Evolutionary conservation across 2,329 filamentous ascomycete genomes (phyloP), one percentile per base, ranked within the genome.

Genomic region (Exophiala mesophila): DNA sequence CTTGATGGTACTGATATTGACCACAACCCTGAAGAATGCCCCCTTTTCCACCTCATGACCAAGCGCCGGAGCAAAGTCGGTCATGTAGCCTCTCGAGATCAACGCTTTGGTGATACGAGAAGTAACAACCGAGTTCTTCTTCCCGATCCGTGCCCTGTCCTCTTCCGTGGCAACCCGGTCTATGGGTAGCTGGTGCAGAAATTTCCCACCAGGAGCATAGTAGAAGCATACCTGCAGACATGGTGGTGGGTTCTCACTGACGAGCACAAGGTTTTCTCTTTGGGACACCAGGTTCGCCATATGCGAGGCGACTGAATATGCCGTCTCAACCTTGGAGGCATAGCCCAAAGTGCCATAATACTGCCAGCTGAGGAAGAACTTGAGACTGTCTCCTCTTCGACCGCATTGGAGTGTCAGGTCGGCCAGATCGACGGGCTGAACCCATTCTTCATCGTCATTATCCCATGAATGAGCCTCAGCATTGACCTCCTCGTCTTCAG

Each of bases 221-320:
- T 95, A 95, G 63, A 97, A 97, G 70, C 90, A 96, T 16, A 97
- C 85, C 67, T 97, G 92, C 60, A 95, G 69, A 65, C 90, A 97
- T 1, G 87, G 86, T 34, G 89, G 82, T 18, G 88, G 85, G 55
- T 85, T 82, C 42, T 78, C 73, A 8, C 80, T 85, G 3, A 95
- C 77, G 12, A 94, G 71, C 13, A 77, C 67, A 55, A 97, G 84
- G 54, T 85, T 70, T 0, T 66, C 60, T 30, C 73, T 71, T 10
- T 66, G 34, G 4, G 70, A 63, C 2, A 96, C 59, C 1, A 81
- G 63, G 0, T 59, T 59, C 1, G 83, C 78, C n/a, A 97, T 71
- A 54, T 86, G 74, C 3, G 73, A 69, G 0, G 88, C 88, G 47
- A 79, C 74, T 7, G 72, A 74, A 58, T 90, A 94, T 0, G 85